A percentile compares a stretch with the other conserved stretches of the same genome.
These are phyloP conservation scores for Nitzschia sp. DNA, from an alignment of 108 stramenopile species.

Conservation along the genomic window DNA sequence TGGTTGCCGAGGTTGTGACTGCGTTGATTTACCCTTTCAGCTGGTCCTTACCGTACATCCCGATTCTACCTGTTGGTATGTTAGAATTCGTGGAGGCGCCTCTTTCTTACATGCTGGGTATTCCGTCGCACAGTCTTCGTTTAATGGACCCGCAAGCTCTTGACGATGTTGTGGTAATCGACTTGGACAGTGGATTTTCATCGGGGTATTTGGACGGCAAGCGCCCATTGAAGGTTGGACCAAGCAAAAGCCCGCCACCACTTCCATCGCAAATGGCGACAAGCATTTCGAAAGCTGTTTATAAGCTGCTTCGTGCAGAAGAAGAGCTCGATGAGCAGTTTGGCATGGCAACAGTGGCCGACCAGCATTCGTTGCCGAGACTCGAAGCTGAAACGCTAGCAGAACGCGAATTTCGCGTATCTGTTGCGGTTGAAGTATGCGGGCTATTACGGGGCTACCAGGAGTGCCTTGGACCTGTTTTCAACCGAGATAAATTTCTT, in stretches of 20 bases:
- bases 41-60: conserved; percentile 88
- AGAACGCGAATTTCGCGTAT: conserved; percentile 80
- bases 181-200: conserved; percentile 76
- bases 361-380: conserved; percentile 55
- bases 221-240: conserved; percentile 22
- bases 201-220: conserved; percentile 43
- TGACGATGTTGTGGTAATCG: conserved; percentile 83
- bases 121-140: conserved; percentile 65
- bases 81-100: conserved; percentile 86
- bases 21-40: conserved; percentile 84
- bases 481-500: conserved; percentile 84
- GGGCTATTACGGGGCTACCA: conserved; percentile 80
- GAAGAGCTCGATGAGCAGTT: conserved; percentile 73
- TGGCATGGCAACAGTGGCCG: conserved; percentile 20
- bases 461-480: conserved; percentile 83
- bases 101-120: conserved; percentile 77
- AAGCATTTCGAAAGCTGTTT: conserved; percentile 76
- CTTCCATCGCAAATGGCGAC: conserved; percentile 75
- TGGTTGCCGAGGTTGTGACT: conserved; percentile 86
- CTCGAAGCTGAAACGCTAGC: conserved; percentile 78
- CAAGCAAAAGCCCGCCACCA: conserved; percentile 55
- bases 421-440: conserved; percentile 81
- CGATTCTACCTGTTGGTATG: conserved; percentile 81
- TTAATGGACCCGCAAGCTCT: conserved; percentile 62
- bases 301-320: conserved; percentile 68